Percentiles rank a stretch among this genome's conserved stretches.
Conservation (phyloP, 2,329 filamentous ascomycete genomes). For the Fusarium protoensiforme region DNA sequence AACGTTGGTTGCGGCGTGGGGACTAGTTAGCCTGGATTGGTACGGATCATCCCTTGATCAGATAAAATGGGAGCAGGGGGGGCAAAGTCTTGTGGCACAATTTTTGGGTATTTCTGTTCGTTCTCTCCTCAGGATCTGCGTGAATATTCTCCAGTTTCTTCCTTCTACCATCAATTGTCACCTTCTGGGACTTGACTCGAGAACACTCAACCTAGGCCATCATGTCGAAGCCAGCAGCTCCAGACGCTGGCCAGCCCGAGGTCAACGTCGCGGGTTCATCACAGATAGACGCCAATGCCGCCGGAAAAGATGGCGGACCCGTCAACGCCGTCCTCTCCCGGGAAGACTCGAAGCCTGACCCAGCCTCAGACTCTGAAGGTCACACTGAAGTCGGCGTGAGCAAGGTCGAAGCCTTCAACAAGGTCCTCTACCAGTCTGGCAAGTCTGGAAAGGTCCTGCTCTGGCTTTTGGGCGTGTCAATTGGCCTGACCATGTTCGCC, state of each 20-base stretch:
- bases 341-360: background rate
- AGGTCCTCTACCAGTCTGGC: slow-evolving; percentile 52
- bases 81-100: background rate
- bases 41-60: background rate
- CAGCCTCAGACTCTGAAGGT: background rate
- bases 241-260: background rate
- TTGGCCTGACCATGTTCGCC: slow-evolving; percentile 51
- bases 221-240: background rate
- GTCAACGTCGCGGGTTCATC: background rate
- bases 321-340: background rate
- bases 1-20: background rate
- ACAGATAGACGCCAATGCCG: background rate
- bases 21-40: background rate
- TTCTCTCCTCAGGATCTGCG: background rate
- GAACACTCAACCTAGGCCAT: background rate
- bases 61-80: background rate
- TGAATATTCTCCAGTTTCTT: background rate
- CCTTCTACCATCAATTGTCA: background rate
- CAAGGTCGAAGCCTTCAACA: slow-evolving; percentile 53
- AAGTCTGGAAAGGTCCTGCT: slow-evolving; percentile 48
- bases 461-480: slow-evolving; percentile 49
- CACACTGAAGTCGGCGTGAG: slow-evolving; percentile 42
- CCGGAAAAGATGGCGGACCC: background rate
- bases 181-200: background rate
- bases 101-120: background rate